Conservation (phyloP, 1,284 basidiomycete species). For the Papiliotrema flavescens region DNA sequence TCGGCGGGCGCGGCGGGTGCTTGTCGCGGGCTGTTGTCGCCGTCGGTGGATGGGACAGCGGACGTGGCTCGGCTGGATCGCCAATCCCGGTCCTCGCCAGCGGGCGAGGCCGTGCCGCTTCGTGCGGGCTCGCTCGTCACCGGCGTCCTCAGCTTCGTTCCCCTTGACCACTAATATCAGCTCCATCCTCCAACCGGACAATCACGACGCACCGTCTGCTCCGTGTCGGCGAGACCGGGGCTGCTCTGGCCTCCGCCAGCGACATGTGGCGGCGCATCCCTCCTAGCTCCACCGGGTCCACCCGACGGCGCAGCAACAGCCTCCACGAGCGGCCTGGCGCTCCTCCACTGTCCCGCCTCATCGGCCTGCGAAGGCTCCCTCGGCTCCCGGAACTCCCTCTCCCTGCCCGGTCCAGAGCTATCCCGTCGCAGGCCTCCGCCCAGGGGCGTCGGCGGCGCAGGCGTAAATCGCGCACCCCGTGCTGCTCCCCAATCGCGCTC, state of each 20-base stretch:
- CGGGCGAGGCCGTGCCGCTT: conserved; percentile 20
- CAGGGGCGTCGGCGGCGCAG: conserved; percentile 29
- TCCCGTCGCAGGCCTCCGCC: conserved; percentile 27
- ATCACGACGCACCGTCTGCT: conserved; percentile 55
- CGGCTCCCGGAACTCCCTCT: conserved; percentile 13
- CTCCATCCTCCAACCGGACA: background rate
- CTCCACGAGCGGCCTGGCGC: conserved; percentile 43
- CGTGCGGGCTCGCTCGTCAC: conserved; percentile 14
- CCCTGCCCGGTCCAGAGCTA: conserved; percentile 27
- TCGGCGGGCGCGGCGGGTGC: conserved; percentile 74
- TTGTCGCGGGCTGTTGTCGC: conserved; percentile 53
- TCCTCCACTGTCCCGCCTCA: conserved; percentile 52
- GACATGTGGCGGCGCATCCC: conserved; percentile 11
- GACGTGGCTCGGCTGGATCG: conserved; percentile 26
- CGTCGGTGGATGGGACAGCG: conserved; percentile 17
- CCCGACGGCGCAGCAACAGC: background rate
- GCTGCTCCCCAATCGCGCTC: conserved; percentile 51
- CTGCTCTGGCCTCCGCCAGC: conserved; percentile 23
- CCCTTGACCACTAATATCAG: conserved; percentile 44
- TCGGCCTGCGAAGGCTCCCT: conserved; percentile 46
- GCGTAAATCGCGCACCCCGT: conserved; percentile 50
- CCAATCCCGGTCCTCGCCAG: conserved; percentile 40
- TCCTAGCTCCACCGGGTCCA: background rate
- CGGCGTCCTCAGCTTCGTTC: conserved; percentile 41
- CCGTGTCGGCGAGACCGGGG: conserved; percentile 61